Evolutionary conservation across 1,139 yeast genomes (phyloP), one percentile per base, ranked within the genome.

Genomic region (Geotrichum klebahnii): DNA sequence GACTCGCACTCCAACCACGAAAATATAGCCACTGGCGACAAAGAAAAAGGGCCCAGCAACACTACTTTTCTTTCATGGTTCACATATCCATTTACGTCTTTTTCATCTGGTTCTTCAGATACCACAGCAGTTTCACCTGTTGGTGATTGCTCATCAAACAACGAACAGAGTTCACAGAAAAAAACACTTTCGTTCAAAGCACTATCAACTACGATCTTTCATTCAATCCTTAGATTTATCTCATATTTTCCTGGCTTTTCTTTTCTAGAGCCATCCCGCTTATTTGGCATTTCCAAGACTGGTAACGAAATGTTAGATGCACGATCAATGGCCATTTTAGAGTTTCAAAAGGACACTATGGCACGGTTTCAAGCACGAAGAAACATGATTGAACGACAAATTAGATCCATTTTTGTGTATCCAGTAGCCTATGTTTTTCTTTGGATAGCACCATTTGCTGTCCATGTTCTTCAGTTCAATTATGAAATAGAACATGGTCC

Each of bases 401-500:
- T 87, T 76, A 80, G 82, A 57, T 75, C 85, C 16, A 83, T 89
- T 46, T 87, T 89, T 65, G 75, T 89, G 38, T 89, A 89, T 64
- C 97, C 97, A 1, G 71, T 83, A 35, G 86, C 95, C 1, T 89
- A 87, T 65, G 73, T 86, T 50, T 73, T 85, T 41, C 68, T 88
- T 46, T 89, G 97, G 97, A 63, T 83, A 16, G 82, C 86, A 57
- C 96, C 96, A 0, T 78, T 87, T 56, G 77, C 83, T 10, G 75
- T 81, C 34, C 85, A 84, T 60, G 72, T 80, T 45, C 74, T 86
- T 4, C 87, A 82, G 64, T 69, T 70, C 52, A 68, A 71, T 17
- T 44, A 43, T 26, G 47, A 49, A 26, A 56, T 52, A 54, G 33
- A 47, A 34, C 40, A 45, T 22, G 44, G 45, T n/a, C 81, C 84